Evolutionary conservation across 208 protist genomes (phyloP).

Genomic region (Kentomonas sorsogonicus): DNA sequence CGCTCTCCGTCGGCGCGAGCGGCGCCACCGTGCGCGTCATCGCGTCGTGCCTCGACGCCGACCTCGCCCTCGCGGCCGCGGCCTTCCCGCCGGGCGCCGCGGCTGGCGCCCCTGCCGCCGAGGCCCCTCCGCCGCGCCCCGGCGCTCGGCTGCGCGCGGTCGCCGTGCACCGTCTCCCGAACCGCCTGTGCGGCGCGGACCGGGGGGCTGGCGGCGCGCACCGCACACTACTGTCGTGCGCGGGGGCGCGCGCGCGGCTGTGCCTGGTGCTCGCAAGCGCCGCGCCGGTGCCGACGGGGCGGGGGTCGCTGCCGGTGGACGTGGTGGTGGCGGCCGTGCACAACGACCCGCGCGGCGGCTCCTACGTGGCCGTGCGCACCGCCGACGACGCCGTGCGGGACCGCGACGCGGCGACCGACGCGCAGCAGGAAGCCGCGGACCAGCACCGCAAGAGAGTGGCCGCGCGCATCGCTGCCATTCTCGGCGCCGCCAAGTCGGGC

Average conservation of each 20-base stretch:
- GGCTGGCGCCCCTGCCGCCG: constrained; percentile 28
- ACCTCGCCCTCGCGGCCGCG: constrained; percentile 22
- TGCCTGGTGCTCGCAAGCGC: constrained; percentile 6
- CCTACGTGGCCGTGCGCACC: constrained; percentile 34
- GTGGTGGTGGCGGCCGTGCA: constrained; percentile 46
- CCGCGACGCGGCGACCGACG: constrained; percentile 28
- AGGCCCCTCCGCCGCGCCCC: constrained; percentile 11
- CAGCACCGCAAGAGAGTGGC: constrained; percentile 11
- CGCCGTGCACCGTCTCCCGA: constrained; percentile 14
- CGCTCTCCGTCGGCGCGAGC: constrained; percentile 57
- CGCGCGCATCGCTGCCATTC: no score
- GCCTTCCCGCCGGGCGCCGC: neutral
- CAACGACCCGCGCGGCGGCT: constrained; percentile 33
- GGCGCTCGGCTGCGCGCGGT: constrained; percentile 45
- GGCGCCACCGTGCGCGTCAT: constrained; percentile 48
- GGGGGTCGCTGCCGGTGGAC: constrained; percentile 6
- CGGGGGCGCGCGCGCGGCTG: no score
- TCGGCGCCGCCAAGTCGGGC: no score
- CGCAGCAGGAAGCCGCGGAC: constrained; percentile 19
- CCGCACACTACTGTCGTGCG: neutral
- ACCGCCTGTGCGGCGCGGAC: constrained; percentile 13
- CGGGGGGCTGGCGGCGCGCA: neutral
- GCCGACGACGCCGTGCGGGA: constrained; percentile 25
- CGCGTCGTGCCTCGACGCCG: constrained; percentile 59
- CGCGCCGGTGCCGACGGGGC: neutral